A percentile compares a stretch with the other conserved stretches of the same genome.
Conservation (phyloP, 2,329 filamentous ascomycete species). For the Verticillium alfalfae region DNA sequence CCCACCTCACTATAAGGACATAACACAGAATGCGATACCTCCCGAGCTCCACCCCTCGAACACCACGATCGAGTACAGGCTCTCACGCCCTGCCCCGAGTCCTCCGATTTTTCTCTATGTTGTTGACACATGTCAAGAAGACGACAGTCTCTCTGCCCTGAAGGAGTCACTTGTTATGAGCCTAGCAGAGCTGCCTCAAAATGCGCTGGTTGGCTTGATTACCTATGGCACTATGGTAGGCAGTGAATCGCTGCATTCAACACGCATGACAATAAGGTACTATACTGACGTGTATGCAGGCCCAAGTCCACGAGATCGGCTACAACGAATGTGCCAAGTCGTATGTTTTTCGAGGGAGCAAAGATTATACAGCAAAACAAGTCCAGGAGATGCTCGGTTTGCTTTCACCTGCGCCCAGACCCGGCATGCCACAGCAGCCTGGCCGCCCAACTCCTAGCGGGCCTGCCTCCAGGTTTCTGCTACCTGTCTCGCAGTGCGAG, state of each 20-base stretch:
- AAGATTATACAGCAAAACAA: conserved; percentile 96
- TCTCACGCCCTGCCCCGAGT: conserved; percentile 76
- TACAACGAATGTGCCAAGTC: conserved; percentile 98
- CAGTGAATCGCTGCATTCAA: conserved; percentile 11
- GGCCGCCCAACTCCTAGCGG: conserved; percentile 72
- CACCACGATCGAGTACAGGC: conserved; percentile 85
- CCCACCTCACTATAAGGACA: conserved; percentile 85
- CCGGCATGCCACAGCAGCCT: conserved; percentile 66
- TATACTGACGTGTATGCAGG: conserved; percentile 37
- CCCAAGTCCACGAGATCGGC: conserved; percentile 95
- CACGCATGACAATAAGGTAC: neutral
- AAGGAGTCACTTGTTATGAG: conserved; percentile 87
- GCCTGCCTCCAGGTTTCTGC: conserved; percentile 80
- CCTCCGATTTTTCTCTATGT: conserved; percentile 84
- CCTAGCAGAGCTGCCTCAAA: conserved; percentile 73
- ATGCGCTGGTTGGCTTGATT: conserved; percentile 76
- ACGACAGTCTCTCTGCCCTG: conserved; percentile 74
- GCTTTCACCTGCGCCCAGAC: conserved; percentile 65
- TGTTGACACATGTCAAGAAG: conserved; percentile 83
- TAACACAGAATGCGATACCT: conserved; percentile 75
- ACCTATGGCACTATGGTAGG: conserved; percentile 88
- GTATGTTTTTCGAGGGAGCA: conserved; percentile 95
- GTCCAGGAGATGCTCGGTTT: conserved; percentile 99
- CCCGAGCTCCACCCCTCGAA: conserved; percentile 77
- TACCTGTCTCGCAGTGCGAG: conserved; percentile 92